Evolutionary conservation across 2,329 filamentous ascomycete species (phyloP), one percentile per base, ranked within the genome.

Genomic region (Colletotrichum eremochloae): DNA sequence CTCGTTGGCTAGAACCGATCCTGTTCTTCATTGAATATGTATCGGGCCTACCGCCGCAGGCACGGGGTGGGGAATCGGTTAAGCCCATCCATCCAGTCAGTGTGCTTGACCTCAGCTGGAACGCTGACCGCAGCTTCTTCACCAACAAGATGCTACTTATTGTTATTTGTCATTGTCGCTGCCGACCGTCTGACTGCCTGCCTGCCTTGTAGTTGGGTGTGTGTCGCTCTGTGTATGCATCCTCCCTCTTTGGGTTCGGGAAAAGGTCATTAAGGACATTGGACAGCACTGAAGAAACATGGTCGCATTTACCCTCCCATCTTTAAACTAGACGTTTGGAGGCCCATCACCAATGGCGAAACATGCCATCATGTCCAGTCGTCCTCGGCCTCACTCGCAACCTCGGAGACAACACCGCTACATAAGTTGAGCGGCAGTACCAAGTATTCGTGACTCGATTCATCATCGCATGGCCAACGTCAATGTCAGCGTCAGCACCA

Each of bases 291-390:
- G 36, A 58, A 58, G 55, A 58, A 29, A 58, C 38, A 14, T 42
- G 12, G n/a, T 42, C 38, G n/a, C n/a, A 38, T 58, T 18, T 24
- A 12, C 14, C 36, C 38, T 8, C 15, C 56, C 3, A 15, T 42
- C 3, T 42, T n/a, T n/a, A 44, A 20, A 44, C 6, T 44, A 29
- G n/a, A 14, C 2, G 40, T 20, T n/a, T 33, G 67, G 53, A 70
- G 58, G 67, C 24, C 24, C 61, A 66, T 71, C 55, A 7, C 56
- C 55, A 61, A 66, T 52, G 33, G 40, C 33, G 67, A 71, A 58
- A 46, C 40, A n/a, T 9, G 12, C n/a, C 42, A 29, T 29, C 24
- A 40, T 29, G 33, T 29, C 48, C 56, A 15, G 42, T 20, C 33
- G n/a, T 40, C 29, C n/a, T 50, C 50, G 38, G 20, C 20, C 8